Percentiles rank a stretch among this genome's conserved stretches.
Evolutionary conservation across 176 grass and related monocot genomes (phyloP).

Genomic region (Panicum miliaceum): DNA sequence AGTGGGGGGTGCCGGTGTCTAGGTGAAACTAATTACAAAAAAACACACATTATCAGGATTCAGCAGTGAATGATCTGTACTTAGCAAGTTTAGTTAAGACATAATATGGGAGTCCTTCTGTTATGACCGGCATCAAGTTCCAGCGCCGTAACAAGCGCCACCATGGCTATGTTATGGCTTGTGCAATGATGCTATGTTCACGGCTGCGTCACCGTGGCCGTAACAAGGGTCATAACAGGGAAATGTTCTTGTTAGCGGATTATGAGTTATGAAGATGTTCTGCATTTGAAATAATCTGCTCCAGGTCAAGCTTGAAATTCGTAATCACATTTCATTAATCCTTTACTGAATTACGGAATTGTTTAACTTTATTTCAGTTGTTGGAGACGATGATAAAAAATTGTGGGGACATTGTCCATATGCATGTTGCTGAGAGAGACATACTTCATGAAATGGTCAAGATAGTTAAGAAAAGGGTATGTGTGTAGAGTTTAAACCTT

Average conservation of each 20-base stretch:
- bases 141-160: too few relatives aligned
- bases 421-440: slow-evolving; percentile 80
- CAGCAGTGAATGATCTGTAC: slow-evolving; percentile 11
- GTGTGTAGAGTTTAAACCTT: slow-evolving; percentile 30
- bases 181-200: too few relatives aligned
- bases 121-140: too few relatives aligned
- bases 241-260: not conserved
- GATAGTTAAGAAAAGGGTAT: slow-evolving; percentile 98
- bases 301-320: slow-evolving; percentile 3
- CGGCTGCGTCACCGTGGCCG: too few relatives aligned
- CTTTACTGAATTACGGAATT: slow-evolving; percentile 40
- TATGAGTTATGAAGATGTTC: slow-evolving; percentile 3
- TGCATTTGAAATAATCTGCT: slow-evolving; percentile 3
- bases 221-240: not conserved
- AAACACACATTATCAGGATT: slow-evolving; percentile 14
- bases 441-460: slow-evolving; percentile 92
- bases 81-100: slow-evolving; percentile 18
- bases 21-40: too few relatives aligned
- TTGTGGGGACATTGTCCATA: slow-evolving; percentile 88
- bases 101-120: not conserved
- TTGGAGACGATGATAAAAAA: slow-evolving; percentile 92
- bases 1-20: too few relatives aligned
- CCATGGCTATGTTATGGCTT: too few relatives aligned
- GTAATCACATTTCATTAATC: not conserved
- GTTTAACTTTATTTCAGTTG: slow-evolving; percentile 58